phyloP scores from a whole-genome alignment of 1,139 yeast genomes.

The Pichia sp. region DNA sequence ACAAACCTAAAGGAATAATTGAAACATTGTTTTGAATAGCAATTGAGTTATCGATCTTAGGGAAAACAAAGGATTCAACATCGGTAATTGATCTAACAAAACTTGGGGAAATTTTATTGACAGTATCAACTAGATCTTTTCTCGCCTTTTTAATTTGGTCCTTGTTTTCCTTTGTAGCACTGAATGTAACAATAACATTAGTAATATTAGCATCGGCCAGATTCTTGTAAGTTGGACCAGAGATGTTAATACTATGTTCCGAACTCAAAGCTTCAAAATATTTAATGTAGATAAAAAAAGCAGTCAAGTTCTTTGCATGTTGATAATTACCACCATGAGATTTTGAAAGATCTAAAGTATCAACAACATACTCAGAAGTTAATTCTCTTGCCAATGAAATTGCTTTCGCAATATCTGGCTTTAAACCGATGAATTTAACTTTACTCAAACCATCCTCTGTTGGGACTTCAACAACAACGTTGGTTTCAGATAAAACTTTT shows the following conservation, averaged over 20 bases:
- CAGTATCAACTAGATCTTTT: constrained; percentile 62
- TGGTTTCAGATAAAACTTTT: constrained; percentile 44
- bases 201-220: constrained; percentile 31
- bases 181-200: constrained; percentile 33
- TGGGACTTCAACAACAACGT: constrained; percentile 63
- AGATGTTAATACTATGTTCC: constrained; percentile 45
- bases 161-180: constrained; percentile 32
- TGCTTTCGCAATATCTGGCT: constrained; percentile 51
- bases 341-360: constrained; percentile 70
- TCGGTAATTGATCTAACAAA: constrained; percentile 55
- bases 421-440: constrained; percentile 58
- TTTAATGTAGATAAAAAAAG: constrained; percentile 52
- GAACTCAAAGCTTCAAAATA: constrained; percentile 41
- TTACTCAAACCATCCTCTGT: constrained; percentile 34
- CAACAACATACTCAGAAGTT: constrained; percentile 52
- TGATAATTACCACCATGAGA: constrained; percentile 76
- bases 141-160: constrained; percentile 45
- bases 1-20: constrained; percentile 47
- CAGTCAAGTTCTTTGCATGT: constrained; percentile 71
- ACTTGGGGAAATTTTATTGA: constrained; percentile 67
- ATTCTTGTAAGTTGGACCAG: constrained; percentile 44
- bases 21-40: constrained; percentile 46
- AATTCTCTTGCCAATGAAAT: constrained; percentile 46
- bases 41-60: constrained; percentile 42
- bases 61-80: constrained; percentile 61